Evolutionary conservation across 176 grass and related monocot species (phyloP), one percentile per base, ranked within the genome.

Genomic region (Carex cristatella): DNA sequence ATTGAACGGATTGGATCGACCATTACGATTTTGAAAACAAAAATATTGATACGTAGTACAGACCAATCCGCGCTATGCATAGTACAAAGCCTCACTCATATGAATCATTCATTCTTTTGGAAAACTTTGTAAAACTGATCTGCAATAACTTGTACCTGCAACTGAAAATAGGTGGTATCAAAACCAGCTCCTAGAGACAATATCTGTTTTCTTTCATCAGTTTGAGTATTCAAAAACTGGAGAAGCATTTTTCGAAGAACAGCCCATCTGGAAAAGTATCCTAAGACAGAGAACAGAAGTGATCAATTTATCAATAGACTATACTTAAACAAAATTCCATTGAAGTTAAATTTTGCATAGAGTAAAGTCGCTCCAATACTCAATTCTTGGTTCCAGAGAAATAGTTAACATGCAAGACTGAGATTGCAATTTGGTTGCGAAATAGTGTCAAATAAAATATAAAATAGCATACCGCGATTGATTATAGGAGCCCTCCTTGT

Each of bases 131-230:
- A 66, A 83, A 11, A 79, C 15, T 58, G 42, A 81, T 87, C 32
- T 77, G 77, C 18, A 73, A 75, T 10, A 1, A 31, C 73, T 67
- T 77, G 31, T 85, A 98, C 95, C 68, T 90, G 82, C 88, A 98
- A 88, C 71, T 98, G 95, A 70, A 98, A 98, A 49, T 92, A 98
- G 82, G 92, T 89, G 0, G 95, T 98, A 70, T 98, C 95, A 85
- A 98, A 98, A 84, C 95, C 95, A 85, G 95, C 93, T 4, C 95
- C 95, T 85, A 98, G 80, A 86, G 91, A 98, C 79, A 98, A 69
- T 84, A 98, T 98, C 73, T 98, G 95, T 61, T 95, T 98, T 15
- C 30, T 57, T 65, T 10, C 88, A 75, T 76, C 81, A 28, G 69
- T 86, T 58, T 88, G 88, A 7, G 87, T 83, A 61, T n/a, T 86